These are phyloP conservation scores for Amanita subjunquillea DNA, from an alignment of 768 basidiomycete genomes.

Conservation along the genomic window DNA sequence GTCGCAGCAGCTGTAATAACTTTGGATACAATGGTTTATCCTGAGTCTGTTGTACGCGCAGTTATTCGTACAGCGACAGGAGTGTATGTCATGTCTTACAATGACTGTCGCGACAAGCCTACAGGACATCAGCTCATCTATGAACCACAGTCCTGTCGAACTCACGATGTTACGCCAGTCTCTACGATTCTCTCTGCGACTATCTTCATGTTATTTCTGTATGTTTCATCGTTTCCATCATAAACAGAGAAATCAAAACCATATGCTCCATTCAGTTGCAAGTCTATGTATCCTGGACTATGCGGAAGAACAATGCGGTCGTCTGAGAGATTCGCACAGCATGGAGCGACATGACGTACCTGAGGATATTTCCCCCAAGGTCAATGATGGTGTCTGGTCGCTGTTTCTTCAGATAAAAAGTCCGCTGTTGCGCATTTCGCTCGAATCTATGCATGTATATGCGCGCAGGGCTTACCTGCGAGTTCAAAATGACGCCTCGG, in stretches of 20 bases:
- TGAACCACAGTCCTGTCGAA: constrained; percentile 11
- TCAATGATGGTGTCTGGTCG: constrained; percentile 59
- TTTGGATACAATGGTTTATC: constrained; percentile 67
- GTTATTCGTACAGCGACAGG: not conserved
- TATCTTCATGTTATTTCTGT: constrained; percentile 54
- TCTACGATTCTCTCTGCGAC: constrained; percentile 73
- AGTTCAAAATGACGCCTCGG: constrained; percentile 64
- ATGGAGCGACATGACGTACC: constrained; percentile 23
- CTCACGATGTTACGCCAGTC: constrained; percentile 83
- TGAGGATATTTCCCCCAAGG: constrained; percentile 68
- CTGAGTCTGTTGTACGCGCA: constrained; percentile 50
- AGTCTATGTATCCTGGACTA: constrained; percentile 81
- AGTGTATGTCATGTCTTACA: constrained; percentile 27
- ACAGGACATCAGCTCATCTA: not conserved
- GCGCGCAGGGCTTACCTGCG: constrained; percentile 40
- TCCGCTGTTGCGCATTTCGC: constrained; percentile 33
- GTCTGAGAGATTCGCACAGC: not conserved
- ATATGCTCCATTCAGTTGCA: constrained; percentile 87
- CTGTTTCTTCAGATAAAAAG: constrained; percentile 53
- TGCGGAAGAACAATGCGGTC: not conserved
- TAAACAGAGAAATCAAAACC: constrained; percentile 83
- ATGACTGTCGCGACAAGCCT: constrained; percentile 63
- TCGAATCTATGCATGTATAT: constrained; percentile 1
- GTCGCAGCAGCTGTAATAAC: constrained; percentile 55
- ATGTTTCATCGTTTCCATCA: constrained; percentile 57